Evolutionary conservation across 2,329 filamentous ascomycete species (phyloP).

Genomic region (Dothideomycetes sp.): DNA sequence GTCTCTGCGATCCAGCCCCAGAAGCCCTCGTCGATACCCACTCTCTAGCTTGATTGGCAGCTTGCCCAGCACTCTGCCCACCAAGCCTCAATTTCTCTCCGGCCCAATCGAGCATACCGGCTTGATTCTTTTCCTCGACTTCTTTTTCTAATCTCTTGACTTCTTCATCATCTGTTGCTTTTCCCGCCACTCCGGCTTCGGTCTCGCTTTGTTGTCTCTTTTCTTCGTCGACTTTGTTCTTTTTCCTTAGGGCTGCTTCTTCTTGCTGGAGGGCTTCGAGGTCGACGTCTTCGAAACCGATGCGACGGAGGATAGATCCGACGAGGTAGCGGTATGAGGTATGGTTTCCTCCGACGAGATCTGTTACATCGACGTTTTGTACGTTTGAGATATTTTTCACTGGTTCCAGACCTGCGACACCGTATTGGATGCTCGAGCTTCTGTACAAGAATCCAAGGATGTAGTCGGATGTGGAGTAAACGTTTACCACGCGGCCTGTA

Average conservation of each 20-base stretch:
- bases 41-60: constrained; percentile 11
- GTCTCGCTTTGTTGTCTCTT: constrained; percentile 22
- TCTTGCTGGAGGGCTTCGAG: constrained; percentile 39
- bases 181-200: constrained; percentile 14
- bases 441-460: constrained; percentile 82
- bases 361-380: constrained; percentile 45
- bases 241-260: constrained; percentile 30
- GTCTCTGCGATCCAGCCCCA: no score
- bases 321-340: constrained; percentile 43
- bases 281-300: constrained; percentile 46
- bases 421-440: constrained; percentile 70
- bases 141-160: constrained; percentile 31
- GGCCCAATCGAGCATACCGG: constrained; percentile 35
- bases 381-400: constrained; percentile 59
- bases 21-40: constrained; percentile 6
- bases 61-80: constrained; percentile 20
- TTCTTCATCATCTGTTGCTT: constrained; percentile 21
- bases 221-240: constrained; percentile 31
- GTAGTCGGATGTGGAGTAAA: constrained; percentile 79
- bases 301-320: constrained; percentile 41
- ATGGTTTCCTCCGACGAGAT: constrained; percentile 40
- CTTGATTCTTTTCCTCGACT: constrained; percentile 36
- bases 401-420: constrained; percentile 73
- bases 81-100: constrained; percentile 32
- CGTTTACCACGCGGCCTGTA: constrained; percentile 74